These are phyloP conservation scores for Penicillium goetzii DNA, from an alignment of 495 filamentous ascomycete species.

Conservation along the genomic window DNA sequence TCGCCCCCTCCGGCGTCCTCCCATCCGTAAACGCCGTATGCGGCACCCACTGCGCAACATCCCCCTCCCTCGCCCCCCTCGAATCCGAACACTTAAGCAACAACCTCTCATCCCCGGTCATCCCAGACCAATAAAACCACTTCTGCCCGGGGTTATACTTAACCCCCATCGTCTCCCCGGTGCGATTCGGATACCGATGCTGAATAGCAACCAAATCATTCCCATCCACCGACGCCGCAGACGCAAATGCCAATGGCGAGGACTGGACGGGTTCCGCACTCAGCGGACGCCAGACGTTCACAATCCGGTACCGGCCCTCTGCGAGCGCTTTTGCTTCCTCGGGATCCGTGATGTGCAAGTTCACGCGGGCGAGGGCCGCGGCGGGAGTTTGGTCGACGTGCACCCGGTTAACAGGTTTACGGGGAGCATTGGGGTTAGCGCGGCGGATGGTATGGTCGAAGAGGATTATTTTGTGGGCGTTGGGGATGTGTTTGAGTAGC, in stretches of 20 bases:
- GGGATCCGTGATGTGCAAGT: slow-evolving; percentile 60
- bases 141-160: slow-evolving; percentile 58
- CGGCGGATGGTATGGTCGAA: slow-evolving; percentile 94
- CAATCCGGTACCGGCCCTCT: slow-evolving; percentile 69
- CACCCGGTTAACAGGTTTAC: slow-evolving; percentile 68
- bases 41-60: slow-evolving; percentile 67
- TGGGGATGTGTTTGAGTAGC: slow-evolving; percentile 63
- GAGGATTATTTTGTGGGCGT: slow-evolving; percentile 64
- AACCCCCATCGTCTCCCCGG: slow-evolving; percentile 79
- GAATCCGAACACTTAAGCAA: slow-evolving; percentile 82
- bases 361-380: slow-evolving; percentile 67
- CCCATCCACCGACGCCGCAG: slow-evolving; percentile 56
- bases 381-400: slow-evolving; percentile 82
- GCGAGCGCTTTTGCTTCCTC: slow-evolving; percentile 61
- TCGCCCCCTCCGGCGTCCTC: slow-evolving; percentile 61
- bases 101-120: slow-evolving; percentile 73
- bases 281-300: slow-evolving; percentile 87
- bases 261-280: slow-evolving; percentile 68
- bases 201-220: slow-evolving; percentile 69
- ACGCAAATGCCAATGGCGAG: slow-evolving; percentile 72
- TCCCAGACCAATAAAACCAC: slow-evolving; percentile 82
- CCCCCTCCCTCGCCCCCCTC: slow-evolving; percentile 48
- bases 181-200: slow-evolving; percentile 73
- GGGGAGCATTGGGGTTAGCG: slow-evolving; percentile 49
- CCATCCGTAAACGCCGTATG: slow-evolving; percentile 84